Percentiles rank a stretch among this genome's conserved stretches.
Conservation (phyloP, 805 yeast genomes). For the Ogataea trehalophila region DNA sequence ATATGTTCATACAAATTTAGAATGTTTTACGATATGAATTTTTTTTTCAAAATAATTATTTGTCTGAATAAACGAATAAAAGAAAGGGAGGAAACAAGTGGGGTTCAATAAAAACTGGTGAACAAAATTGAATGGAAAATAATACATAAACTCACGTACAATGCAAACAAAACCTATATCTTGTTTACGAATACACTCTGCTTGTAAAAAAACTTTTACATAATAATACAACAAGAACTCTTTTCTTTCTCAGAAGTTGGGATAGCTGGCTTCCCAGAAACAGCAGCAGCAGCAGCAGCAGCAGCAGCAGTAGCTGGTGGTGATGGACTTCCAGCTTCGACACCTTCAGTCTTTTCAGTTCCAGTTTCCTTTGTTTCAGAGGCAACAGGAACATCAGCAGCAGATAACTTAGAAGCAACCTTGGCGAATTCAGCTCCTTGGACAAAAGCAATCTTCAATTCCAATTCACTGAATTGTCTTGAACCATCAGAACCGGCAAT, state of each 20-base stretch:
- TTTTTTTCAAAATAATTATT: no score
- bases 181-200: background rate
- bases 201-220: conserved; percentile 16
- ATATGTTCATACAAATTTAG: no score
- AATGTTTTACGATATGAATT: no score
- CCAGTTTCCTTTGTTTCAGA: conserved; percentile 2
- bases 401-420: conserved; percentile 31
- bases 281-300: conserved; percentile 5
- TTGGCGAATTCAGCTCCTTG: conserved; percentile 67
- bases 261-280: background rate
- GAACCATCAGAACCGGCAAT: conserved; percentile 76
- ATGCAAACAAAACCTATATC: background rate
- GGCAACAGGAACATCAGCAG: conserved; percentile 6
- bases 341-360: conserved; percentile 6
- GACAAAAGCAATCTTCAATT: conserved; percentile 53
- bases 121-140: no score
- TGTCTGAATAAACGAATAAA: no score
- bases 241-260: conserved; percentile 13
- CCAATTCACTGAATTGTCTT: conserved; percentile 59
- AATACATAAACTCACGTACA: no score
- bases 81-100: no score
- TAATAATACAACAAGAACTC: conserved; percentile 29
- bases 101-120: no score
- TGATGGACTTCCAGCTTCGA: conserved; percentile 5
- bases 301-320: conserved; percentile 6